phyloP scores from a whole-genome alignment of 176 grass and related monocot species.

The Carex pumila region DNA sequence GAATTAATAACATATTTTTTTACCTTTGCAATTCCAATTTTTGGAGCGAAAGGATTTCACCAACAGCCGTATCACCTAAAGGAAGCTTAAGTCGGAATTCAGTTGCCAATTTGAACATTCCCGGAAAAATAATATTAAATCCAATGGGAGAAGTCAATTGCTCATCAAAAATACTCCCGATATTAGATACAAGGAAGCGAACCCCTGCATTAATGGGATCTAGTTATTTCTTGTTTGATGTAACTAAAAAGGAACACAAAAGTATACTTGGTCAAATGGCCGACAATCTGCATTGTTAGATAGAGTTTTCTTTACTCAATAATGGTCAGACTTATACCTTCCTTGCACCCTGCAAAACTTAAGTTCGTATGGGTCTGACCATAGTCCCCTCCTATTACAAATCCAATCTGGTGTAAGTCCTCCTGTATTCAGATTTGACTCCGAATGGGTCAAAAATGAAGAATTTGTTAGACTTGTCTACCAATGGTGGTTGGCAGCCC shows the following conservation, averaged over 20 bases:
- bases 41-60: conserved; percentile 18
- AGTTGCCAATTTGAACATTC: conserved; percentile 44
- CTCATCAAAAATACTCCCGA: conserved; percentile 32
- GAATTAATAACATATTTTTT: not conserved
- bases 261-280: too few species aligned
- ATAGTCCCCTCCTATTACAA: too few species aligned
- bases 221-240: not conserved
- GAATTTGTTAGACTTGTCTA: too few species aligned
- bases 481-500: too few species aligned
- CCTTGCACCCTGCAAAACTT: too few species aligned
- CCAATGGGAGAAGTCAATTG: conserved; percentile 43
- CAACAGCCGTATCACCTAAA: conserved; percentile 13
- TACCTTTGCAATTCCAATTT: conserved; percentile 61
- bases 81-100: conserved; percentile 44
- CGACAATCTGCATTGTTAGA: too few species aligned
- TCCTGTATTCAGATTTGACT: too few species aligned
- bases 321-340: too few species aligned
- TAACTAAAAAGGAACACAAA: not conserved
- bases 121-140: conserved; percentile 62
- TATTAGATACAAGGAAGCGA: conserved; percentile 45
- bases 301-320: too few species aligned
- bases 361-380: too few species aligned
- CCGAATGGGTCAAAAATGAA: too few species aligned
- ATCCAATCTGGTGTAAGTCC: too few species aligned
- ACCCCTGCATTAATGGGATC: conserved; percentile 34